Evolutionary conservation across 2,329 filamentous ascomycete genomes (phyloP).

Genomic region (Pseudogymnoascus sp.): DNA sequence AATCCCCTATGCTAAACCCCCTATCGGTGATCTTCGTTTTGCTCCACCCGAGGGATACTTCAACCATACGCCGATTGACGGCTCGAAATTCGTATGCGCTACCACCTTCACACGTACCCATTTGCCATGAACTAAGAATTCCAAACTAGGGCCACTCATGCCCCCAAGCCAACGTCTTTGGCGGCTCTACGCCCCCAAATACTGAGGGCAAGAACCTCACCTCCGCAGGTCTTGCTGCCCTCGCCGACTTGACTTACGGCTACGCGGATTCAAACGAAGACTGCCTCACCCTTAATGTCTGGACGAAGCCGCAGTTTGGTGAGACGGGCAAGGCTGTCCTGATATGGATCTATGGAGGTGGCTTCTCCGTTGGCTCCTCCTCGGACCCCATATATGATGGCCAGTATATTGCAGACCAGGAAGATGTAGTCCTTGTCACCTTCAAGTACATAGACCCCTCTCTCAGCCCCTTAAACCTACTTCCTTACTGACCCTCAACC

Average conservation of each 20-base stretch:
- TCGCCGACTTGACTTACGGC: slow-evolving; percentile 9
- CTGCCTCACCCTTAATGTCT: slow-evolving; percentile 22
- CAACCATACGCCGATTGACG: slow-evolving; percentile 17
- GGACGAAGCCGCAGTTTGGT: slow-evolving; percentile 14
- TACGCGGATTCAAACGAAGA: slow-evolving; percentile 16
- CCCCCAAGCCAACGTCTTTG: not conserved
- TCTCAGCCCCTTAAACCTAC: slow-evolving; percentile 19
- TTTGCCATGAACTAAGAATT: not conserved
- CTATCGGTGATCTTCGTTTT: slow-evolving; percentile 33
- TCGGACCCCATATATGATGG: slow-evolving; percentile 34
- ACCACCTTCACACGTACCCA: too few species aligned
- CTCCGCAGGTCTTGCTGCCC: slow-evolving; percentile 12
- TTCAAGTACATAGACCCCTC: slow-evolving; percentile 34
- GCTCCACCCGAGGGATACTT: slow-evolving; percentile 23
- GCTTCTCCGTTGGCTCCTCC: slow-evolving; percentile 32
- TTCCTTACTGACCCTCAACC: not conserved
- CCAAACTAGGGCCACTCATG: not conserved
- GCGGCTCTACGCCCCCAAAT: not conserved
- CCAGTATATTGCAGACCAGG: slow-evolving; percentile 33
- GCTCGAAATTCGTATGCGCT: slow-evolving; percentile 19
- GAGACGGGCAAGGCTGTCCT: slow-evolving; percentile 32
- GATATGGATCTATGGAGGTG: slow-evolving; percentile 39
- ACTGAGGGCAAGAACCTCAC: slow-evolving; percentile 17
- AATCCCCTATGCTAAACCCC: slow-evolving; percentile 33
- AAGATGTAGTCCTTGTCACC: slow-evolving; percentile 38